phyloP scores from a whole-genome alignment of 208 protist species.

The Trypanosoma platydactyli region DNA sequence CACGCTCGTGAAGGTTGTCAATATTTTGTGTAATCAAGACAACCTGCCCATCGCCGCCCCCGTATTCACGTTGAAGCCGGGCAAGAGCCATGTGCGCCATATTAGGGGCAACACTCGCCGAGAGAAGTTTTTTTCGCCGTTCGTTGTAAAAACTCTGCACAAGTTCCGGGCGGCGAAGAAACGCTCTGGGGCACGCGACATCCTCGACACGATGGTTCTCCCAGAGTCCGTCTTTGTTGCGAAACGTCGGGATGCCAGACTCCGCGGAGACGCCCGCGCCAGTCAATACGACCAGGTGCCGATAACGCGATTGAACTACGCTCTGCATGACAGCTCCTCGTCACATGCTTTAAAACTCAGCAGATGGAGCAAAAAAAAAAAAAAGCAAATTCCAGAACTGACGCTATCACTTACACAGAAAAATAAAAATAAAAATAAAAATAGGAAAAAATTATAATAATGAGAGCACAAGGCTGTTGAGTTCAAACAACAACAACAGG shows the following conservation, averaged over 20 bases:
- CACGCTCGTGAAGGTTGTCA: conserved; percentile 78
- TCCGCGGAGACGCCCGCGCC: conserved; percentile 79
- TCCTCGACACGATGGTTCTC: conserved; percentile 74
- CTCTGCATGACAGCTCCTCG: not conserved
- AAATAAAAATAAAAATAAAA: not conserved
- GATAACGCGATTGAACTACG: conserved; percentile 5
- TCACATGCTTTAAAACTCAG: not conserved
- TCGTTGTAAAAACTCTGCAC: conserved; percentile 77
- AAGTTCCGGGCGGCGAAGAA: conserved; percentile 41
- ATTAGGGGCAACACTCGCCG: conserved; percentile 46
- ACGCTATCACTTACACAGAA: not conserved
- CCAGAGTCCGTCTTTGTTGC: conserved; percentile 65
- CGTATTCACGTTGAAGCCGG: conserved; percentile 41
- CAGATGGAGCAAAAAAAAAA: conserved; percentile 5
- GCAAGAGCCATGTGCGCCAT: conserved; percentile 55
- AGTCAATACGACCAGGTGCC: conserved; percentile 62
- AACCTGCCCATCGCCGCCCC: conserved; percentile 29
- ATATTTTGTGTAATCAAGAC: conserved; percentile 76
- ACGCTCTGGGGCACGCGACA: conserved; percentile 55
- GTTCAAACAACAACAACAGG: too few species aligned
- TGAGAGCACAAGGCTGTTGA: too few species aligned
- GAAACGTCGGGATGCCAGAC: conserved; percentile 65
- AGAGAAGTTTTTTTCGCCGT: conserved; percentile 37
- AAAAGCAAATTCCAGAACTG: not conserved
- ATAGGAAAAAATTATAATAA: not conserved